phyloP scores from a whole-genome alignment of 2,329 filamentous ascomycete genomes.

The Ophiostoma quercus region DNA sequence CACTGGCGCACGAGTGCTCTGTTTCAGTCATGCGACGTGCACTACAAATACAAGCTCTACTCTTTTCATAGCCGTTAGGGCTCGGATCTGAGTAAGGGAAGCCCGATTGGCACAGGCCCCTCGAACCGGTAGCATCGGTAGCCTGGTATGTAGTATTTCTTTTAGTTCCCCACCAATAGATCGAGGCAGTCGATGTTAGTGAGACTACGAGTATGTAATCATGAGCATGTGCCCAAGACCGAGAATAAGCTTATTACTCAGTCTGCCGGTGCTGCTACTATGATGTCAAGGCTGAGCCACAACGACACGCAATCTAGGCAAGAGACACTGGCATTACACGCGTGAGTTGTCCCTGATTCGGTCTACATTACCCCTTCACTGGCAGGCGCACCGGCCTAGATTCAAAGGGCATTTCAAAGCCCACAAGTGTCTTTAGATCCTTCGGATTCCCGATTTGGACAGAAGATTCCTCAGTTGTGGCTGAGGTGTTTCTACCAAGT shows the following conservation, averaged over 20 bases:
- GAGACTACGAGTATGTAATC: background rate
- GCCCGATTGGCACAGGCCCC: background rate
- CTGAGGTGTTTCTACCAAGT: background rate
- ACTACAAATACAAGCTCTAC: background rate
- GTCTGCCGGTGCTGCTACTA: too few species aligned
- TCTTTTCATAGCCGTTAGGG: background rate
- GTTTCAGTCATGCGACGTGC: slow-evolving; percentile 8
- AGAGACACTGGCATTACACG: too few species aligned
- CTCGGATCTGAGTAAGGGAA: background rate
- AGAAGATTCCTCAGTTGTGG: background rate
- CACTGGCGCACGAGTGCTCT: background rate
- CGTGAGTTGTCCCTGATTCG: too few species aligned
- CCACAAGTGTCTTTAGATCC: background rate
- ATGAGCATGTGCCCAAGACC: background rate
- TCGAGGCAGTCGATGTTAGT: background rate
- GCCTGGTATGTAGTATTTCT: background rate
- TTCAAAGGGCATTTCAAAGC: background rate
- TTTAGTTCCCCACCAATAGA: too few species aligned
- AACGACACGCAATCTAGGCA: background rate
- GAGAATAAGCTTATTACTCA: too few species aligned
- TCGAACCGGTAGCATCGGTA: background rate
- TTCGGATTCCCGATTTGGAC: background rate
- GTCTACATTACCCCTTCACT: too few species aligned
- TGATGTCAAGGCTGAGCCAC: background rate
- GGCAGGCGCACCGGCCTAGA: background rate